Evolutionary conservation across 1,284 basidiomycete genomes (phyloP), one percentile per base, ranked within the genome.

Genomic region (Sanguinoderma infundibulare): DNA sequence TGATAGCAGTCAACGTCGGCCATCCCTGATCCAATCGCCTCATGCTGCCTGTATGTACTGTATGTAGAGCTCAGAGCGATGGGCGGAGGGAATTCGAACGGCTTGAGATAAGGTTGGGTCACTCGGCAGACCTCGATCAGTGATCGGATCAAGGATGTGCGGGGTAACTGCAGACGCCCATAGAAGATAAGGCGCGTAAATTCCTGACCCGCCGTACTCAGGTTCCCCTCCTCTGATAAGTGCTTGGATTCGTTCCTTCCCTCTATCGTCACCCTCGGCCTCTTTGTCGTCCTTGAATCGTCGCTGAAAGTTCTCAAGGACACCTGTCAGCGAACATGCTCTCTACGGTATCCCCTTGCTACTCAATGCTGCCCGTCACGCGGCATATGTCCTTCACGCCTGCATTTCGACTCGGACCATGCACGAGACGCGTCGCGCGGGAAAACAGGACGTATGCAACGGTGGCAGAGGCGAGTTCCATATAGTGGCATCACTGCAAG

Each of bases 381-480:
- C 57, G 64, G 26, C 57, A 58, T 9, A 22, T 66, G 36, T 38
- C 53, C 5, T 40, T 54, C 22, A 30, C 46, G 2, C 32, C 59
- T 2, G 14, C 47, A 0, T 17, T 53, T 3, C 50, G 53, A 39
- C 32, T 49, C 7, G 35, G 44, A 49, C 57, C 60, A 36, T 55
- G 14, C 9, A 20, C 42, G 2, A 36, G 34, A 6, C 22, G 35
- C 15, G 30, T 30, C 9, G 42, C 35, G 10, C 51, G 47, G 20
- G 49, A 39, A 2, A 40, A 47, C 26, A 51, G 67, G 24, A 51
- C 65, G 0, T 66, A 57, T 36, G 69, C 69, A 14, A 70, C 69
- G 1, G 61, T 66, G 12, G 60, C 65, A 9, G 65, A 70, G 58
- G 69, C 67, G 28, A 30, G 64, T 42, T 6, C 22, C 22, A 12